A percentile compares a stretch with the other conserved stretches of the same genome.
phyloP scores from a whole-genome alignment of 768 basidiomycete genomes.

The Auricularia sp. region DNA sequence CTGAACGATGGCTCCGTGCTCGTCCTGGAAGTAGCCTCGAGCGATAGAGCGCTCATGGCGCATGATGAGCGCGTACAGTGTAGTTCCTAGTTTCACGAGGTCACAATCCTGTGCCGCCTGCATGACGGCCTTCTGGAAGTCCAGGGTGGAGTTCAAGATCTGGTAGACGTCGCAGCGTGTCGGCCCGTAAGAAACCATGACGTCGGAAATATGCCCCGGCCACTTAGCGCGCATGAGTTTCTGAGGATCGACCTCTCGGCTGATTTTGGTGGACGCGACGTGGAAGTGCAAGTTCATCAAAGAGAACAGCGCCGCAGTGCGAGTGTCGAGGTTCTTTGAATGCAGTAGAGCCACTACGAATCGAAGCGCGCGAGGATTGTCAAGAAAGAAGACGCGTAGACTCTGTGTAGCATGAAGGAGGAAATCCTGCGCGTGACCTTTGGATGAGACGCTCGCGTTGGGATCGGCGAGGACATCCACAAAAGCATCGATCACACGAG shows the following conservation, averaged over 20 bases:
- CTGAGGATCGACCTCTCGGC: conserved; percentile 37
- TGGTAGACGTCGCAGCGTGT: conserved; percentile 31
- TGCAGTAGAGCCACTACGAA: conserved; percentile 49
- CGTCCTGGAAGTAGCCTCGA: conserved; percentile 44
- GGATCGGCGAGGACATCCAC: conserved; percentile 37
- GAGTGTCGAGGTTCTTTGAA: conserved; percentile 42
- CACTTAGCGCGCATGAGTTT: conserved; percentile 35
- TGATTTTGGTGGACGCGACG: conserved; percentile 34
- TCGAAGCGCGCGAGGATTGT: conserved; percentile 33
- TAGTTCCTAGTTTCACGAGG: conserved; percentile 41
- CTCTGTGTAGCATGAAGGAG: conserved; percentile 35
- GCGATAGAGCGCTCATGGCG: conserved; percentile 51
- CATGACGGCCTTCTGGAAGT: conserved; percentile 49
- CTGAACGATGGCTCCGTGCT: conserved; percentile 33
- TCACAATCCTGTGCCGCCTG: conserved; percentile 36
- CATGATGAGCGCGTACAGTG: conserved; percentile 39
- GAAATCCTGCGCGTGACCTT: conserved; percentile 45
- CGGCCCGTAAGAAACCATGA: conserved; percentile 40
- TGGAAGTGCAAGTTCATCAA: conserved; percentile 40
- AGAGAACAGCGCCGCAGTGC: conserved; percentile 42
- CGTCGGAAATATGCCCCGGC: conserved; percentile 35
- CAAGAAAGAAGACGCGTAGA: conserved; percentile 34
- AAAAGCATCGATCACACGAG: conserved; percentile 32
- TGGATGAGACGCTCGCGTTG: conserved; percentile 28
- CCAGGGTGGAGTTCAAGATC: conserved; percentile 29